Base-by-base conservation (phyloP, 495 filamentous ascomycete species). In the Filosporella fistucella region DNA sequence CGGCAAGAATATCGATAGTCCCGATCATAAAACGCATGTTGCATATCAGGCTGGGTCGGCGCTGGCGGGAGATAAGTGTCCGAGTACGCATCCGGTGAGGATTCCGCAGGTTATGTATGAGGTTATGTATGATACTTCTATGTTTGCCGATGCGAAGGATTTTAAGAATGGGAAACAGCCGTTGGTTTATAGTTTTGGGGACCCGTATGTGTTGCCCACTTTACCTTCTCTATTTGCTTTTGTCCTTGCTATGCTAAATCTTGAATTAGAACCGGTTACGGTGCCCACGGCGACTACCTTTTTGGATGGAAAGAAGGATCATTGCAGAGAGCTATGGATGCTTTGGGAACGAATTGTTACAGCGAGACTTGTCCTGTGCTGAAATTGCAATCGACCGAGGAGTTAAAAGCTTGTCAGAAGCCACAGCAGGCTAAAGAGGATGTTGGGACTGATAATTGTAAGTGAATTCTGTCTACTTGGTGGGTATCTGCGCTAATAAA, bases 231-330 rank as follows among this genome's bases (percentile, higher is more conserved):
- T 64, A 74, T 36, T 49, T 64, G 47, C 79, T 77, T 72, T 68
- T 70, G n/a, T n/a, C n/a, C n/a, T n/a, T n/a, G n/a, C n/a, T n/a
- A 29, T 63, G 60, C 37, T 55, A 49, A 26, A 8, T 17, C 14
- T 10, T 14, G n/a, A n/a, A 18, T 14, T 54, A 51, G 37, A 9
- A 82, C 79, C 38, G 75, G 85, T 29, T 85, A 68, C 45, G 84
- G 85, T 16, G 83, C 82, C 55, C 85, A 89, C 55, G 85, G 76
- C 11, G 85, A 89, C 58, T 88, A 87, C 61, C 81, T 88, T 52
- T 73, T 72, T 32, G 85, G 78, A 25, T 89, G 85, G 85, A 74
- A 85, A 18, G 63, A 65, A 11, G 66, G 60, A 12, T 58, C 70
- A 36, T 66, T 80, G 18, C 66, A 71, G 49, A 12, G 45, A 4